Conservation (phyloP, 2,329 filamentous ascomycete genomes). For the Nothophoma quercina region DNA sequence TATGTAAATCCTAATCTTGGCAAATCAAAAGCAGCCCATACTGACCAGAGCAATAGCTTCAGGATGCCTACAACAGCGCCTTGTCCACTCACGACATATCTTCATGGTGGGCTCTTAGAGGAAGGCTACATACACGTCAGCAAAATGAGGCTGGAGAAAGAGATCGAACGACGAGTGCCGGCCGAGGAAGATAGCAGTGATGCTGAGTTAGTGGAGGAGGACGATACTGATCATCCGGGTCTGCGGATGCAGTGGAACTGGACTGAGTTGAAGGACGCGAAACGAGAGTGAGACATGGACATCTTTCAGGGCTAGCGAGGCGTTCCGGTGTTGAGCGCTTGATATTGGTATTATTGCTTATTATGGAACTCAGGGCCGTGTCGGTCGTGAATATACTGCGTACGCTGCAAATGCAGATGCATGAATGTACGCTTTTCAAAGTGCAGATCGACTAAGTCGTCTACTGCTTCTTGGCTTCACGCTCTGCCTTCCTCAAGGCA, state of each 20-base stretch:
- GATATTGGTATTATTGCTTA: slow-evolving; percentile 1
- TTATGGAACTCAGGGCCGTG: not conserved
- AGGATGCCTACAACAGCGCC: slow-evolving; percentile 16
- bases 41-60: too few species aligned
- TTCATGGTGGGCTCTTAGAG: slow-evolving; percentile 24
- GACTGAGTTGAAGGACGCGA: slow-evolving; percentile 17
- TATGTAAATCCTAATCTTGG: slow-evolving; percentile 10
- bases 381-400: not conserved
- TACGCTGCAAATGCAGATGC: too few species aligned
- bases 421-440: too few species aligned
- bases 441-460: not conserved
- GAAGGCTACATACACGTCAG: slow-evolving; percentile 25
- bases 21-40: not conserved
- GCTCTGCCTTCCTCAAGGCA: slow-evolving; percentile 82
- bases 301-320: slow-evolving; percentile 2
- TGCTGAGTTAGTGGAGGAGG: slow-evolving; percentile 15
- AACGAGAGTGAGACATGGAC: not conserved
- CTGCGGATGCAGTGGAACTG: slow-evolving; percentile 24
- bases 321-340: not conserved
- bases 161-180: not conserved
- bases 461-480: slow-evolving; percentile 74
- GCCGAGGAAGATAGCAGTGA: slow-evolving; percentile 13
- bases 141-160: slow-evolving; percentile 10
- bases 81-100: slow-evolving; percentile 19
- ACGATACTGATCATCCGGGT: slow-evolving; percentile 21